Conservation (phyloP, 192 early-diverging fungal species). For the Rhizoclosmatium sp. region DNA sequence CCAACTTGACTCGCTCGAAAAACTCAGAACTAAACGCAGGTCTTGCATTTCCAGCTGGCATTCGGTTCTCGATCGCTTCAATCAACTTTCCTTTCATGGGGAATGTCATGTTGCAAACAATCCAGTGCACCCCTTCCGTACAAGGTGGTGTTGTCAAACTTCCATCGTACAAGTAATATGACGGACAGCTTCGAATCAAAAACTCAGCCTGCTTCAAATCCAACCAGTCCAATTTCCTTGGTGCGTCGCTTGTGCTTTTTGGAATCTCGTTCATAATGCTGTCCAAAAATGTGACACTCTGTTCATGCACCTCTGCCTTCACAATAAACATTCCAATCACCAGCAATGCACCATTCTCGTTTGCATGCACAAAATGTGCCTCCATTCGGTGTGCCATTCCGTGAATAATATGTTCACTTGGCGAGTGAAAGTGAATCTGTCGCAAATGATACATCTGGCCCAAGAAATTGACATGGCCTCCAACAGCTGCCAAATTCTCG, state of each 20-base stretch:
- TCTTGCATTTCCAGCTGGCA: too few relatives aligned
- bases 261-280: constrained; percentile 1
- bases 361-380: constrained; percentile 35
- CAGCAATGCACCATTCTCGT: constrained; percentile 10
- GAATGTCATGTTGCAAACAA: too few relatives aligned
- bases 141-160: too few relatives aligned
- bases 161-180: constrained; percentile 29
- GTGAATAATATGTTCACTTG: background rate
- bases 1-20: too few relatives aligned
- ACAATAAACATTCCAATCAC: constrained; percentile 34
- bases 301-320: background rate
- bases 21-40: too few relatives aligned
- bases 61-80: too few relatives aligned
- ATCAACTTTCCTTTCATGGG: too few relatives aligned
- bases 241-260: background rate
- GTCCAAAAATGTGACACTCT: constrained; percentile 22
- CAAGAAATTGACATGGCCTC: constrained; percentile 11
- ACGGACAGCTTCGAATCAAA: background rate
- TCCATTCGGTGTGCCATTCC: constrained; percentile 13
- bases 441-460: constrained; percentile 16
- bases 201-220: constrained; percentile 18
- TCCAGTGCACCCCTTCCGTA: too few relatives aligned
- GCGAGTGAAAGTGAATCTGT: constrained; percentile 27
- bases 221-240: background rate
- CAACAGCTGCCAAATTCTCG: background rate